These are phyloP conservation scores for Vitis riparia DNA, from an alignment of 164 flowering plant genomes.

Conservation along the genomic window DNA sequence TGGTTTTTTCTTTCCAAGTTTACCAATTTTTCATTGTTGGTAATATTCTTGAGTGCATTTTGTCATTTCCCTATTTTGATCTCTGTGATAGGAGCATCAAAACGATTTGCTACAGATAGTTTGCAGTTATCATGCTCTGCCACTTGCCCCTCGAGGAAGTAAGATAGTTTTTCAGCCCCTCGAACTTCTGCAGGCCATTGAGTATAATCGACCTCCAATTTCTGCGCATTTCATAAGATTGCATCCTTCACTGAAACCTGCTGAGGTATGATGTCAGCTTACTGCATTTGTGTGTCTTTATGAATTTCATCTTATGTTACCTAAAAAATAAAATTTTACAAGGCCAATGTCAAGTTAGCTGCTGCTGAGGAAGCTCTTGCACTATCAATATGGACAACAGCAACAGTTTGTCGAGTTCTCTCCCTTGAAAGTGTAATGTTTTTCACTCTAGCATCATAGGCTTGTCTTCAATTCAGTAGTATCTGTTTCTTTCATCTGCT, in stretches of 20 bases:
- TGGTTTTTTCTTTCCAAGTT: background rate
- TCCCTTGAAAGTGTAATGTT: constrained; percentile 84
- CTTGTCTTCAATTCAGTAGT: background rate
- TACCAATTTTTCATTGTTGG: background rate
- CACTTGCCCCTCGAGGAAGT: constrained; percentile 66
- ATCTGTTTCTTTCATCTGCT: background rate
- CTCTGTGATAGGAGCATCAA: constrained; percentile 59
- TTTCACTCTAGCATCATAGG: constrained; percentile 2
- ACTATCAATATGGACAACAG: constrained; percentile 84
- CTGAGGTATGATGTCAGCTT: constrained; percentile 48
- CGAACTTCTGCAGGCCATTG: constrained; percentile 82
- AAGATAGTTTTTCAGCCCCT: constrained; percentile 71
- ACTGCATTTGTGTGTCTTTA: background rate
- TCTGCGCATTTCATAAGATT: constrained; percentile 37
- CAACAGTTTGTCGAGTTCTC: constrained; percentile 84
- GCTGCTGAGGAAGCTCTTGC: constrained; percentile 88
- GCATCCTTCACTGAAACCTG: constrained; percentile 31
- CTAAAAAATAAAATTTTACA: background rate
- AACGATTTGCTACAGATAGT: constrained; percentile 80
- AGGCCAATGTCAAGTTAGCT: constrained; percentile 70
- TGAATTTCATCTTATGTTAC: background rate
- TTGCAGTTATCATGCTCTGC: constrained; percentile 70
- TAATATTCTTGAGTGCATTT: constrained; percentile 3
- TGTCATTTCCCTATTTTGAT: background rate
- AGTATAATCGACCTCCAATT: constrained; percentile 54